Evolutionary conservation across 2,329 filamentous ascomycete species (phyloP), one percentile per base, ranked within the genome.

Genomic region (Apiospora sp.): DNA sequence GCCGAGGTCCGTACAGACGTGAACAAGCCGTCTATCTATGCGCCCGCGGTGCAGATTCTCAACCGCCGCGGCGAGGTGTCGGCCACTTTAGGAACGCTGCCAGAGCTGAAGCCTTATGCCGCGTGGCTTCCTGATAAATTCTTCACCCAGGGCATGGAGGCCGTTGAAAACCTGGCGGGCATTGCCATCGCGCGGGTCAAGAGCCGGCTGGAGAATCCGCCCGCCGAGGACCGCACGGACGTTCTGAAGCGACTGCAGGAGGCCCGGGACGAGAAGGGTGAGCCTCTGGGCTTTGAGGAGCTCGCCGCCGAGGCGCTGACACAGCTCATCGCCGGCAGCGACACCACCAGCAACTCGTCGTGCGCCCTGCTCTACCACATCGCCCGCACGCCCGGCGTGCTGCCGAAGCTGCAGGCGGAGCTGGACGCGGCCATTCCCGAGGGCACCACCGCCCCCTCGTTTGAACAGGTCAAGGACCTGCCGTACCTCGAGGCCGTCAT

Each of bases 51-150:
- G 74, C 92, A 98, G 83, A 95, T 97, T 4, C 86, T 98, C 71
- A 98, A 98, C 84, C 90, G 95, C 19, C 88, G 95, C 68, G 95
- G 95, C 71, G 95, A 98, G 79, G 94, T 98, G 43, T 95, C 92
- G 16, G 93, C 91, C 4, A 91, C 94, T 0, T 86, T 98, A 4
- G 95, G 95, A 1, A 93, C 90, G 78, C 85, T 92, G 71, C 94
- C 95, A 0, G 82, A 85, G 73, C 84, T 98, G 68, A 96, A 93
- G 81, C 93, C 94, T 0, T 97, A 90, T 76, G 95, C 94, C 24
- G 91, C 90, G 77, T 96, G 92, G 81, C 83, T 97, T 13, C 94
- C 94, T 0, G 94, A 97, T 78, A 88, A 92, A 1, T 97, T 97
- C 86, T 97, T 96, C 86, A 88, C 84, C 76, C 85, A 93, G 74